Percentiles rank a stretch among this genome's conserved stretches.
phyloP scores from a whole-genome alignment of 768 basidiomycete species.

The Xerocomellus dryophilus region DNA sequence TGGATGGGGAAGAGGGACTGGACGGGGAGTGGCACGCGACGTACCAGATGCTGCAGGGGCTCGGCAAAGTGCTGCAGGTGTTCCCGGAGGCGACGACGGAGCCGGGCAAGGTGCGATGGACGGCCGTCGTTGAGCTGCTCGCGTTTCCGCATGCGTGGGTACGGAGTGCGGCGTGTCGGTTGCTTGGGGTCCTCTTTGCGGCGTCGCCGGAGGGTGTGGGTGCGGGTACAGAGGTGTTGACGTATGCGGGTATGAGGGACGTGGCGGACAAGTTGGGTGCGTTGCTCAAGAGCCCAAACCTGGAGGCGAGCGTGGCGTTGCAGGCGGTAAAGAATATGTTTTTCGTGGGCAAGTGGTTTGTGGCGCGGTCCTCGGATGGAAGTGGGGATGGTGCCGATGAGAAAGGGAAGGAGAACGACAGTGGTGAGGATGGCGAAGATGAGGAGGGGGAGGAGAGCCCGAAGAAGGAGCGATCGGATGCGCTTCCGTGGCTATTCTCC shows the following conservation, averaged over 20 bases:
- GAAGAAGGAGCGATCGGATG: constrained; percentile 36
- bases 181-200: constrained; percentile 69
- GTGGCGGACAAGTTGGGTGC: constrained; percentile 69
- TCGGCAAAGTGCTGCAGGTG: constrained; percentile 60
- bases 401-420: constrained; percentile 18
- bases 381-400: constrained; percentile 15
- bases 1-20: constrained; percentile 50
- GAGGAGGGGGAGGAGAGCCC: constrained; percentile 24
- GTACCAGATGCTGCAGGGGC: constrained; percentile 70
- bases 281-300: constrained; percentile 78
- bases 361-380: constrained; percentile 36
- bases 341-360: constrained; percentile 85
- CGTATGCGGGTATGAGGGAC: constrained; percentile 56
- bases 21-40: constrained; percentile 77
- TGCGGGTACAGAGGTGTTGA: constrained; percentile 45
- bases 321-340: constrained; percentile 93
- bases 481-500: constrained; percentile 91
- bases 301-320: constrained; percentile 68
- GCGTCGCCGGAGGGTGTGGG: constrained; percentile 34
- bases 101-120: constrained; percentile 58
- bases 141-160: constrained; percentile 96
- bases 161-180: constrained; percentile 71
- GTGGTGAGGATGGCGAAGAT: constrained; percentile 11
- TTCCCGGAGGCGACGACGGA: constrained; percentile 49
- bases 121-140: constrained; percentile 58